These are phyloP conservation scores for Acephala macrosclerotiorum DNA, from an alignment of 2,329 filamentous ascomycete species.

Conservation along the genomic window DNA sequence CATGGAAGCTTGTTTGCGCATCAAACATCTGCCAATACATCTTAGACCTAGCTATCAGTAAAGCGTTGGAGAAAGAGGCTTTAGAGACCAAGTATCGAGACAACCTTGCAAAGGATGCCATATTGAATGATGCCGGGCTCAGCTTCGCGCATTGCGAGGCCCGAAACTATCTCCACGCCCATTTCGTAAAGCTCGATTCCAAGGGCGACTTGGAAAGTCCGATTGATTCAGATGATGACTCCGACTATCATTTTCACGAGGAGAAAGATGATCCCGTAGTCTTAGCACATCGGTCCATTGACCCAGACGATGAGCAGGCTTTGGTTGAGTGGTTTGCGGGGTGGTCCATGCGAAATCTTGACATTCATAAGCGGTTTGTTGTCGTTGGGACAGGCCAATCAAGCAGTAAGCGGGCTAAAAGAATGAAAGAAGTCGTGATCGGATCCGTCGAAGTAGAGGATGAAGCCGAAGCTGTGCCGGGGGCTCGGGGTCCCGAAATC, in stretches of 20 bases:
- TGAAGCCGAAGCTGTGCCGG: neutral
- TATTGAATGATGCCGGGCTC: slow-evolving; percentile 34
- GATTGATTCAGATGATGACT: slow-evolving; percentile 22
- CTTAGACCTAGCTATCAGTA: slow-evolving; percentile 40
- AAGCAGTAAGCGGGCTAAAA: slow-evolving; percentile 10
- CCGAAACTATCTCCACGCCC: slow-evolving; percentile 34
- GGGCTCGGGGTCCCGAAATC: neutral
- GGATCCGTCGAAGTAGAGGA: neutral
- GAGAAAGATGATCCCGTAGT: slow-evolving; percentile 49
- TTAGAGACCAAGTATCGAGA: slow-evolving; percentile 32
- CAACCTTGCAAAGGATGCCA: slow-evolving; percentile 37
- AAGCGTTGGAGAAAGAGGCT: slow-evolving; percentile 37
- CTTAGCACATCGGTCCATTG: slow-evolving; percentile 56
- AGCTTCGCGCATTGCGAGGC: slow-evolving; percentile 35
- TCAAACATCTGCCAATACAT: slow-evolving; percentile 39
- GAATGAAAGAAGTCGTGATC: slow-evolving; percentile 12
- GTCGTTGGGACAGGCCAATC: slow-evolving; percentile 54
- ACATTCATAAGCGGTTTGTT: slow-evolving; percentile 60
- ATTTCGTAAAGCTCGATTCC: slow-evolving; percentile 28
- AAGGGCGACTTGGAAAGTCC: slow-evolving; percentile 16
- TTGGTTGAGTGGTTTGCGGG: slow-evolving; percentile 69
- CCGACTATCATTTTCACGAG: slow-evolving; percentile 22
- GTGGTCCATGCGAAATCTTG: slow-evolving; percentile 59
- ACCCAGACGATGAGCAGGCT: slow-evolving; percentile 67
- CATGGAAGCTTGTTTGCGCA: slow-evolving; percentile 35